phyloP scores from a whole-genome alignment of 257 asterid genomes.

The Solanum pinnatisectum region DNA sequence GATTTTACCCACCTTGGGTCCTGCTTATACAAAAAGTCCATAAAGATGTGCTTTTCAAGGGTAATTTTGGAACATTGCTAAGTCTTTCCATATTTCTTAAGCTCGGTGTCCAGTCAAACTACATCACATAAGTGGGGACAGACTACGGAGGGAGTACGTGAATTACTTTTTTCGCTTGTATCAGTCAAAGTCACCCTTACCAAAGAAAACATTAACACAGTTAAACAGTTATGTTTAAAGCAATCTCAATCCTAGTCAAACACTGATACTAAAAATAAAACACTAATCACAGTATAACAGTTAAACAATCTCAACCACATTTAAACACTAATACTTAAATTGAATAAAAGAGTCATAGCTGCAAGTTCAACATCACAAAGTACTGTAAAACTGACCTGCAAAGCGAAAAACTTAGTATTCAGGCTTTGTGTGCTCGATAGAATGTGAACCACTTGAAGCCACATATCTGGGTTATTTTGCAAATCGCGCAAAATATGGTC shows the following conservation, averaged over 20 bases:
- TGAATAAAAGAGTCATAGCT: neutral
- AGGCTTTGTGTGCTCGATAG: conserved; percentile 65
- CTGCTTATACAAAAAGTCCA: neutral
- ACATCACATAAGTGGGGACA: neutral
- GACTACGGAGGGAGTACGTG: neutral
- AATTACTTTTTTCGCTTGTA: neutral
- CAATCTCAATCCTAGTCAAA: neutral
- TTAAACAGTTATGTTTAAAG: neutral
- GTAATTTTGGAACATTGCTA: neutral
- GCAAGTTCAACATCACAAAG: neutral
- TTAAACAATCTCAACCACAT: neutral
- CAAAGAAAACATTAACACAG: neutral
- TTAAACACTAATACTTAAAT: neutral
- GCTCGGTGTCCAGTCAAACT: neutral
- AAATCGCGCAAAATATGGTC: conserved; percentile 88
- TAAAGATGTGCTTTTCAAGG: neutral
- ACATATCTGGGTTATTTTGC: conserved; percentile 90
- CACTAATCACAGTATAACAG: neutral
- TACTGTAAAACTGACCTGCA: conserved; percentile 56
- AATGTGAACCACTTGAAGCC: conserved; percentile 99
- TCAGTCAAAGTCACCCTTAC: neutral
- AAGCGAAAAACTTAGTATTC: conserved; percentile 84
- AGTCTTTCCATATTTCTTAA: neutral
- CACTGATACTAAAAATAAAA: neutral
- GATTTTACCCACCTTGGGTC: neutral